Base-by-base conservation (phyloP, 2,329 filamentous ascomycete genomes). In the Aspergillus pseudoterreus region DNA sequence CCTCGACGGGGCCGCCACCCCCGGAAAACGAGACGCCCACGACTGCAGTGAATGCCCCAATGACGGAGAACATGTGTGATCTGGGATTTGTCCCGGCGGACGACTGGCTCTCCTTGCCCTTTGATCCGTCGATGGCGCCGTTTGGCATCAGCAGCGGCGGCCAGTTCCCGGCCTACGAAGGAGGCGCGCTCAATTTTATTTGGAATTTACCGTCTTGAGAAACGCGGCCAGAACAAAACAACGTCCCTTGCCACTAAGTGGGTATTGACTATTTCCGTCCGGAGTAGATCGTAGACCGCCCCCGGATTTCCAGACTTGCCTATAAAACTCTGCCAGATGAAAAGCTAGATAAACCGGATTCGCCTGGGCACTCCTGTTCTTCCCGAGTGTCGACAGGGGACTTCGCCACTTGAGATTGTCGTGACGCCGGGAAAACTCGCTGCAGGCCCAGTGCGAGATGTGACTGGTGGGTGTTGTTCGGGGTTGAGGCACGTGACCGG, bases 101-200 rank as follows among this genome's bases (percentile, higher is more conserved):
- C 49, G 71, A 74, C 50, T 75, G 72, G 72, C 63, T 75, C 22
- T 73, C 70, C 1, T 50, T 73, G 27, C 71, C 72, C 4, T 74
- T 74, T 50, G 71, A 74, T 55, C 71, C 71, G 4, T 73, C 70
- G 0, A 74, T 75, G 70, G 72, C 72, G 15, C 72, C 72, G 0
- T 75, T 75, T 57, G 69, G 71, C 1, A 69, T 71, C 53, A 67
- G 62, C 39, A 63, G 56, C 32, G 64, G 65, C 22, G 68, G 63
- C 6, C 71, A 72, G 48, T 70, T 71, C 44, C 69, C 71, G 17
- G 70, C 70, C 17, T 68, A 71, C 53, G 71, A 72, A 52, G 69
- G 69, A 4, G 67, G 69, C 2, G 66, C 65, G 10, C 57, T 75
- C 51, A 70, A 75, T 55, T 75, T 75, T 50, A 69, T 75, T 22